Evolutionary conservation across 176 grass and related monocot genomes (phyloP), one percentile per base, ranked within the genome.

Genomic region (Lolium perenne): DNA sequence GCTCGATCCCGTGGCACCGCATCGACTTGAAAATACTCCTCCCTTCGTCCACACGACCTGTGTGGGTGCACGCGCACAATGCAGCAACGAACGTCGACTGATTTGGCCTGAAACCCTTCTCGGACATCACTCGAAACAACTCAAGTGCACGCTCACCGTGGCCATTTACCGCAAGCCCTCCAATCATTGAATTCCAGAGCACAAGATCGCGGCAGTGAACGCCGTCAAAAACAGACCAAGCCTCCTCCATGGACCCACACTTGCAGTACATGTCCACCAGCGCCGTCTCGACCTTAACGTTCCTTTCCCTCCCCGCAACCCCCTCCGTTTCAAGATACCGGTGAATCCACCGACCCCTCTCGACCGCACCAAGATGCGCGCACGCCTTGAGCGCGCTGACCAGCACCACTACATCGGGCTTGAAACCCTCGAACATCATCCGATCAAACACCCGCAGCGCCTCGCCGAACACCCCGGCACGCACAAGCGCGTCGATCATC

Each of bases 201-300:
- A 95, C 90, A 25, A 88, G 69, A 69, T 95, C 93, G 2, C 64
- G 69, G 1, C 40, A 25, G 35, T 3, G 60, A 72, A 92, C 83
- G 10, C 48, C 17, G n/a, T 80, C 64, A 7, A 92, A 92, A 46
- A 92, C 85, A 17, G 20, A 10, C 79, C 77, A 83, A 0, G 93
- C 88, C 83, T 95, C 90, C 50, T 88, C 79, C 80, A 90, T 81
- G 59, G 88, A 84, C 13, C 93, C 93, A 0, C 93, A 94, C 38
- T 92, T 94, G 71, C 87, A 90, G 74, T 94, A 94, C 93, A 92
- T 94, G 76, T 94, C 93, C 2, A 94, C 85, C 21, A 88, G 82
- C 0, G 90, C 88, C 0, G 90, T 95, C 61, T 74, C 85, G 10
- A 92, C 83, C 48, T 88, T 85, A 69, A 88, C 70, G 80, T 90